phyloP scores from a whole-genome alignment of 345 rosid species.

The Cardiospermum halicacabum region DNA sequence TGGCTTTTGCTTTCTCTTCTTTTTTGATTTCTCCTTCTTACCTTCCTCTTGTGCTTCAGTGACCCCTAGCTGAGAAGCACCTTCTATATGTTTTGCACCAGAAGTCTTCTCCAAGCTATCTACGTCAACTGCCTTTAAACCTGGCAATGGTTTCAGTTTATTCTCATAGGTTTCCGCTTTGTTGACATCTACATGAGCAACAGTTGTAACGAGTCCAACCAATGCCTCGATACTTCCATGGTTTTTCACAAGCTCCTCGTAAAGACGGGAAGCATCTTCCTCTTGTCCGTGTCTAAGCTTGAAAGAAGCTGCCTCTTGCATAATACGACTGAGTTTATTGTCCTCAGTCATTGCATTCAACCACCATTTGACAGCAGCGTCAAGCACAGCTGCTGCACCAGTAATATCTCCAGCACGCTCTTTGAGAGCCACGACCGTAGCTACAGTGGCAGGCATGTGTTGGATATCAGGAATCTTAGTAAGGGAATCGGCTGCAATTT shows the following conservation, averaged over 20 bases:
- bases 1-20: constrained; percentile 97
- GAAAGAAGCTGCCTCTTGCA: constrained; percentile 95
- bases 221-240: constrained; percentile 68
- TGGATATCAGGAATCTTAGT: constrained; percentile 71
- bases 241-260: constrained; percentile 74
- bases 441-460: constrained; percentile 88
- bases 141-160: constrained; percentile 69
- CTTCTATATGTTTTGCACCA: constrained; percentile 75
- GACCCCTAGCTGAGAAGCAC: constrained; percentile 28
- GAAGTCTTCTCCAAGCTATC: constrained; percentile 80
- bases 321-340: constrained; percentile 55
- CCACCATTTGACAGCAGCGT: constrained; percentile 90
- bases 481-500: constrained; percentile 79
- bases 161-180: constrained; percentile 88
- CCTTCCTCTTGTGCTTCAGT: constrained; percentile 44
- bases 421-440: constrained; percentile 82
- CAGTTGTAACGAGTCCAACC: constrained; percentile 84
- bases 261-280: constrained; percentile 75
- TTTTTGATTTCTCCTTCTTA: constrained; percentile 81
- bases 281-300: constrained; percentile 80
- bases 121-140: constrained; percentile 66
- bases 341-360: constrained; percentile 81
- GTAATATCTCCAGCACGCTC: constrained; percentile 89
- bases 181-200: constrained; percentile 69
- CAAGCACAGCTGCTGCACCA: constrained; percentile 69